These are phyloP conservation scores for Stenogyne calaminthoides DNA, from an alignment of 305 asterid genomes.

Conservation along the genomic window DNA sequence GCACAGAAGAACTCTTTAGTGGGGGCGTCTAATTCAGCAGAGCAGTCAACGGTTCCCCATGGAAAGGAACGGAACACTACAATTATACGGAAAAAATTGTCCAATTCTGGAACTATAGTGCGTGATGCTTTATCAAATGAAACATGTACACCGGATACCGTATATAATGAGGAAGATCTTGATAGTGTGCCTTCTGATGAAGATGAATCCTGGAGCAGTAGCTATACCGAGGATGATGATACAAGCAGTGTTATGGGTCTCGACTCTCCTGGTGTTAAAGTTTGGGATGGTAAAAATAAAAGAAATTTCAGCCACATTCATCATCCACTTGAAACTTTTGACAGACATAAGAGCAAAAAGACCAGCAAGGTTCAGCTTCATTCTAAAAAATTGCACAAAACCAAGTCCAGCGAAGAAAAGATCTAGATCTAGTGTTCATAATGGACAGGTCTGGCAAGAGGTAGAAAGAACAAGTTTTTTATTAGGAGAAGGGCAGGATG, in stretches of 20 bases:
- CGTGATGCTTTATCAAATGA: conserved; percentile 32
- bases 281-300: conserved; percentile 89
- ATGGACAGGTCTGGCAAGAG: conserved; percentile 84
- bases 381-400: conserved; percentile 49
- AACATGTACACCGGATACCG: too few species aligned
- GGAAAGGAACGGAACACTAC: conserved; percentile 37
- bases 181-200: conserved; percentile 49
- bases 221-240: conserved; percentile 84
- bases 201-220: conserved; percentile 68
- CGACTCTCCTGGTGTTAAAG: conserved; percentile 84
- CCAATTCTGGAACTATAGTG: conserved; percentile 29
- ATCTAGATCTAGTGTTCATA: conserved; percentile 54
- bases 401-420: conserved; percentile 68
- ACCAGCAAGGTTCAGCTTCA: conserved; percentile 46
- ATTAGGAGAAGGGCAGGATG: conserved; percentile 76
- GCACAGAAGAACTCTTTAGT: conserved; percentile 41
- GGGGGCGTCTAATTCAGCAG: conserved; percentile 48
- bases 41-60: conserved; percentile 42
- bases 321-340: conserved; percentile 90
- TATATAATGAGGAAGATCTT: conserved; percentile 40
- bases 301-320: conserved; percentile 76
- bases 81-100: conserved; percentile 26
- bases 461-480: conserved; percentile 73
- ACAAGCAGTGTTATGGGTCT: conserved; percentile 69
- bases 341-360: conserved; percentile 56